Evolutionary conservation across 2,329 filamentous ascomycete species (phyloP).

Genomic region (Monosporascus sp.): DNA sequence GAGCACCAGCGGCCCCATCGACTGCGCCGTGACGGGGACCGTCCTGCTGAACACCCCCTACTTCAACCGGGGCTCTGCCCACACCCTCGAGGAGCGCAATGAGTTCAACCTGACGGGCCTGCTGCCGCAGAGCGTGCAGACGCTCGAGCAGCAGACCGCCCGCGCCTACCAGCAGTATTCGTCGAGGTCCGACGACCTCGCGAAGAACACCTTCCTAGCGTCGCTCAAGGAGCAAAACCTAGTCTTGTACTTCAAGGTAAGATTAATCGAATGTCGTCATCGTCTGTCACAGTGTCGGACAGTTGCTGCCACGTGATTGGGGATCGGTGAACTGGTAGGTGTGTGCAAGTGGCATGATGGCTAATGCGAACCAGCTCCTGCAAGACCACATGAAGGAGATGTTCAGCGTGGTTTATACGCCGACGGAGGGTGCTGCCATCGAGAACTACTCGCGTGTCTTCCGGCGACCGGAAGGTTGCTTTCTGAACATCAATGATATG

Average conservation of each 20-base stretch:
- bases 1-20: slow-evolving; percentile 41
- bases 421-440: slow-evolving; percentile 85
- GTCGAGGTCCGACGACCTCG: slow-evolving; percentile 55
- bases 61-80: slow-evolving; percentile 82
- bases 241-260: slow-evolving; percentile 71
- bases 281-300: background rate
- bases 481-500: slow-evolving; percentile 66
- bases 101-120: slow-evolving; percentile 68
- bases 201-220: slow-evolving; percentile 84
- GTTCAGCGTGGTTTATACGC: slow-evolving; percentile 87
- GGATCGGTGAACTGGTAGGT: background rate
- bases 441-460: slow-evolving; percentile 78
- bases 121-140: slow-evolving; percentile 66
- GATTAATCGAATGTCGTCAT: slow-evolving; percentile 5
- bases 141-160: slow-evolving; percentile 67
- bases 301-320: background rate
- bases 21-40: slow-evolving; percentile 44
- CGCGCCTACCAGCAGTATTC: slow-evolving; percentile 78
- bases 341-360: background rate
- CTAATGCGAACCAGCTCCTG: slow-evolving; percentile 48
- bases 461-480: slow-evolving; percentile 73
- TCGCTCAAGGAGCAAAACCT: slow-evolving; percentile 82
- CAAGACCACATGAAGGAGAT: slow-evolving; percentile 78
- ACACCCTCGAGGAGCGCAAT: slow-evolving; percentile 61
- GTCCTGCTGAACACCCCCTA: slow-evolving; percentile 58